Evolutionary conservation across 2,329 filamentous ascomycete species (phyloP).

Genomic region (Phialophora tarda): DNA sequence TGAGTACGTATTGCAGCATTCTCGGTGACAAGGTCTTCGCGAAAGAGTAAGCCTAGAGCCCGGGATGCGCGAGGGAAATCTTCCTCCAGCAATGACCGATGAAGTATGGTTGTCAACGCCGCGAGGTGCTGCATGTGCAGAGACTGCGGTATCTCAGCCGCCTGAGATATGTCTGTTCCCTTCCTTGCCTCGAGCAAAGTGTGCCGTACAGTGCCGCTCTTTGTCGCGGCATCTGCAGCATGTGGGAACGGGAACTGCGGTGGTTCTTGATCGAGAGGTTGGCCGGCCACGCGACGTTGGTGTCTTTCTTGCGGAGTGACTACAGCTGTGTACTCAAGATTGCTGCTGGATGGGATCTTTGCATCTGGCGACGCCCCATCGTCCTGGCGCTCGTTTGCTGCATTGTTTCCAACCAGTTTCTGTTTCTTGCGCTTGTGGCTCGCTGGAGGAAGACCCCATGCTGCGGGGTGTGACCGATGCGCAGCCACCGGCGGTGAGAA

Average conservation of each 20-base stretch:
- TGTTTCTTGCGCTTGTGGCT: conserved; percentile 44
- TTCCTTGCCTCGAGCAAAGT: conserved; percentile 20
- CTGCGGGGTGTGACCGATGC: background rate
- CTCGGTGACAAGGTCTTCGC: conserved; percentile 62
- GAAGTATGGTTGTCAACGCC: conserved; percentile 71
- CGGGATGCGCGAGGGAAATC: conserved; percentile 74
- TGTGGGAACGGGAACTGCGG: conserved; percentile 53
- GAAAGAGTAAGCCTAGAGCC: conserved; percentile 75
- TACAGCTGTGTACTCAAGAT: conserved; percentile 36
- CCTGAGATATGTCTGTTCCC: conserved; percentile 42
- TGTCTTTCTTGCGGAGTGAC: conserved; percentile 50
- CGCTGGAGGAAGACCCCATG: background rate
- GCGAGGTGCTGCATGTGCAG: conserved; percentile 63
- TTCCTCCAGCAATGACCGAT: conserved; percentile 72
- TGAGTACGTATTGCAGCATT: conserved; percentile 71
- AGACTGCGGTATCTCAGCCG: conserved; percentile 44
- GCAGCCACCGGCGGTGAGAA: conserved; percentile 14
- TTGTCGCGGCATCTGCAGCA: conserved; percentile 41
- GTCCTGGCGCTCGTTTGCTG: conserved; percentile 20
- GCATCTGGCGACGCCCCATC: background rate
- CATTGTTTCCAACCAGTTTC: conserved; percentile 38
- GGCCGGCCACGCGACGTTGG: conserved; percentile 52
- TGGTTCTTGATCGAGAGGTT: conserved; percentile 47
- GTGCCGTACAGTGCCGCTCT: background rate
- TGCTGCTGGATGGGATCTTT: background rate